Evolutionary conservation across 495 filamentous ascomycete genomes (phyloP).

Genomic region (Aspergillus bertholletiae): DNA sequence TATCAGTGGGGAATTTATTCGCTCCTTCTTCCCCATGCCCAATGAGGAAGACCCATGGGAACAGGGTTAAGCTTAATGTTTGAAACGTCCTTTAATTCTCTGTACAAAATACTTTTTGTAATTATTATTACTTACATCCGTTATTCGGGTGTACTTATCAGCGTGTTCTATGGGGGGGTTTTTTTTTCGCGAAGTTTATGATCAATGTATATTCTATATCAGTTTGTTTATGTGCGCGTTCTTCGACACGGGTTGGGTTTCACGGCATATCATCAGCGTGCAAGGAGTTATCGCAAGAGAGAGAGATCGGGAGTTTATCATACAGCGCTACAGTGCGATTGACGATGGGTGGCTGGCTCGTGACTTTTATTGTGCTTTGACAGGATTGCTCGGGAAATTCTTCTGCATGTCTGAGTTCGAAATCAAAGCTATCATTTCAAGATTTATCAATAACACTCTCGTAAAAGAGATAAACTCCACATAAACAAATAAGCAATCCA

Average conservation of each 20-base stretch:
- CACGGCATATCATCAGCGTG: background rate
- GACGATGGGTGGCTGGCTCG: background rate
- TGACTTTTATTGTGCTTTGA: background rate
- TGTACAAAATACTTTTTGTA: background rate
- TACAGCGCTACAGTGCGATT: background rate
- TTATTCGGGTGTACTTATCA: background rate
- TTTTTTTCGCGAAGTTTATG: background rate
- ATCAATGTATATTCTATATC: background rate
- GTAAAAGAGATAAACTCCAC: too few relatives aligned
- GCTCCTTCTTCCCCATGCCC: conserved; percentile 39
- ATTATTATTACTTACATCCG: background rate
- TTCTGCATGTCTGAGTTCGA: too few relatives aligned
- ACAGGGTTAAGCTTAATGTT: background rate
- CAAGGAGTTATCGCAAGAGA: background rate
- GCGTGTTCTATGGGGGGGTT: too few relatives aligned
- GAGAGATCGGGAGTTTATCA: background rate
- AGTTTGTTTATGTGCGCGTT: background rate
- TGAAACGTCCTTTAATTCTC: background rate
- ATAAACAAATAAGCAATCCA: too few relatives aligned
- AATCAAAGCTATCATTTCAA: too few relatives aligned
- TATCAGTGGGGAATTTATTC: conserved; percentile 43
- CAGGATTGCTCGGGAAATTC: too few relatives aligned
- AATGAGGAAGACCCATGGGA: conserved; percentile 24
- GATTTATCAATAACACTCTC: too few relatives aligned
- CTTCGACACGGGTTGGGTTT: background rate